These are phyloP conservation scores for Gossypium stocksii DNA, from an alignment of 345 rosid genomes.

Conservation along the genomic window DNA sequence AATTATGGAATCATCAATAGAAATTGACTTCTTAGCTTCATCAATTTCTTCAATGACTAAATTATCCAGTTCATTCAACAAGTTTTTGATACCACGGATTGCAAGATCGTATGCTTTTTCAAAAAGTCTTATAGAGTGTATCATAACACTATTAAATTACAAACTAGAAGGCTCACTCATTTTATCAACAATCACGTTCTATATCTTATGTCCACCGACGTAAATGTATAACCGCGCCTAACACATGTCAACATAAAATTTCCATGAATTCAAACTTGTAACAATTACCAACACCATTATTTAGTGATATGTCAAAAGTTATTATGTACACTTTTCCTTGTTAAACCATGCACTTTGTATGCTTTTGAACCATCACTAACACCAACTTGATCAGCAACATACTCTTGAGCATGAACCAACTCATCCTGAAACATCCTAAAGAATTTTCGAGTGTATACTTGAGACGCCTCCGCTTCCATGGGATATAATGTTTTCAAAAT, in stretches of 20 bases:
- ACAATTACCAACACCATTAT: not conserved
- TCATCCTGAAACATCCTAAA: not conserved
- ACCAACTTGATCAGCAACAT: not conserved
- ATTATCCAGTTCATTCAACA: not conserved
- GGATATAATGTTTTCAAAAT: not conserved
- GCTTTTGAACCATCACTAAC: not conserved
- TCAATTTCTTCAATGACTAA: not conserved
- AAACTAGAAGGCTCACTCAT: no score
- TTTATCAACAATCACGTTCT: not conserved
- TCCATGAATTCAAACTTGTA: not conserved
- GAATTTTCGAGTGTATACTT: not conserved
- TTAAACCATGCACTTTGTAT: not conserved
- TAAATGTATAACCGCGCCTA: not conserved
- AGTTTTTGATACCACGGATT: not conserved
- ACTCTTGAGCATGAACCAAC: not conserved
- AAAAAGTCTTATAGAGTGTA: no score
- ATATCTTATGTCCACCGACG: not conserved
- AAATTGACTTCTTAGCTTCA: not conserved
- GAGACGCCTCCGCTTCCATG: not conserved
- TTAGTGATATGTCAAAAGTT: not conserved
- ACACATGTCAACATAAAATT: not conserved
- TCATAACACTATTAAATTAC: no score
- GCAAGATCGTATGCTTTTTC: not conserved
- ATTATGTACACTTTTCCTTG: not conserved
- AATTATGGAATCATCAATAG: not conserved